A percentile compares a stretch with the other conserved stretches of the same genome.
Conservation (phyloP, 73 alveolate genomes). For the Paramecium primaurelia region DNA sequence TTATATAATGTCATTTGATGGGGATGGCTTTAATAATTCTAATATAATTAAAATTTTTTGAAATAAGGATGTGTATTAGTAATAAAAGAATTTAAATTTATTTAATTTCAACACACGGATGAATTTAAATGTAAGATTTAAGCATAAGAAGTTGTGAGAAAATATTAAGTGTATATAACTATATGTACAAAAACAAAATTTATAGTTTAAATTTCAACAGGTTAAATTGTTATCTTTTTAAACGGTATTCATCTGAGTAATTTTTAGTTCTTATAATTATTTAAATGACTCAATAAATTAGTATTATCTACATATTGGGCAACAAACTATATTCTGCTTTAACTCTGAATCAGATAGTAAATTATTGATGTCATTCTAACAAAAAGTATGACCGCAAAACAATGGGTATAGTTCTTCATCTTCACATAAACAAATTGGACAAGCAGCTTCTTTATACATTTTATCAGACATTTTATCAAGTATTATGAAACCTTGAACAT, state of each 20-base stretch:
- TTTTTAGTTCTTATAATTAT: not conserved
- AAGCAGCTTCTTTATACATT: not conserved
- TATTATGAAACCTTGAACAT: not conserved
- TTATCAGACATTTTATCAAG: not conserved
- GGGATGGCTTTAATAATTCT: not conserved
- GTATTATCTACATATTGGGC: not conserved
- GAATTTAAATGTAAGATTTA: not conserved
- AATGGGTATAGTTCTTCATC: not conserved
- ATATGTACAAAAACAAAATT: not conserved
- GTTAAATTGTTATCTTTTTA: not conserved
- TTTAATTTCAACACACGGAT: not conserved
- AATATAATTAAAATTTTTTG: not conserved
- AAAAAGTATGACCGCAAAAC: not conserved
- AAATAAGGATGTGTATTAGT: not conserved
- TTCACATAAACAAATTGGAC: constrained; percentile 41
- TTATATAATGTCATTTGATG: not conserved
- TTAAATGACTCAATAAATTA: not conserved
- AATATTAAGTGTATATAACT: not conserved
- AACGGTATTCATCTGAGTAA: not conserved
- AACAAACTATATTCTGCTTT: not conserved
- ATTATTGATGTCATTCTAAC: not conserved
- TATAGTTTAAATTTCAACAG: not conserved
- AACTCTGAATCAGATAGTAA: not conserved
- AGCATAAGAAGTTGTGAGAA: not conserved
- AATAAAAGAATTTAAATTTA: not conserved